Evolutionary conservation across 768 basidiomycete species (phyloP).

Genomic region (Dictyophora rubrovolvata): DNA sequence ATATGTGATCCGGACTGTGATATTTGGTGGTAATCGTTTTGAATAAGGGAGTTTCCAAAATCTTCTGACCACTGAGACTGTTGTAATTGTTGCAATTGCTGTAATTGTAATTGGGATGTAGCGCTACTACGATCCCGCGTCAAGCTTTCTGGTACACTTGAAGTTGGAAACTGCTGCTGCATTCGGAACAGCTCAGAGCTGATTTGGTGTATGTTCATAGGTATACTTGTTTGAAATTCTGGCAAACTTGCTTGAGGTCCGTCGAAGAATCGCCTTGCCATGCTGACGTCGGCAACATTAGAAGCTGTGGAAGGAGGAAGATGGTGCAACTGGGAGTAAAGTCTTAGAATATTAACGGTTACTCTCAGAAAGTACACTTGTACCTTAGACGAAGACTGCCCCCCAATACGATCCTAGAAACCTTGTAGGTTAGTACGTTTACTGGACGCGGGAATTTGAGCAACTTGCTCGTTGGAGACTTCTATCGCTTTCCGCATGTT

Average conservation of each 20-base stretch:
- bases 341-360: not conserved
- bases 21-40: not conserved
- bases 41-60: not conserved
- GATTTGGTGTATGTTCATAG: constrained; percentile 12
- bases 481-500: constrained; percentile 81
- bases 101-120: not conserved
- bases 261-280: constrained; percentile 71
- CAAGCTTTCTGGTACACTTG: constrained; percentile 12
- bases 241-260: not conserved
- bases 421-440: not conserved
- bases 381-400: constrained; percentile 64
- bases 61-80: constrained; percentile 4
- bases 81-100: not conserved
- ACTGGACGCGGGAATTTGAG: not conserved
- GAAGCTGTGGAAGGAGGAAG: constrained; percentile 46
- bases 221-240: constrained; percentile 22
- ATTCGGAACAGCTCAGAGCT: constrained; percentile 25
- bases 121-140: not conserved
- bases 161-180: constrained; percentile 24
- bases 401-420: constrained; percentile 59
- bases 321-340: constrained; percentile 51
- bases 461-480: constrained; percentile 71
- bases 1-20: not conserved
- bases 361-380: constrained; percentile 13
- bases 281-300: constrained; percentile 56